phyloP scores from a whole-genome alignment of 2,329 filamentous ascomycete species.

The Thermoascus crustaceus region DNA sequence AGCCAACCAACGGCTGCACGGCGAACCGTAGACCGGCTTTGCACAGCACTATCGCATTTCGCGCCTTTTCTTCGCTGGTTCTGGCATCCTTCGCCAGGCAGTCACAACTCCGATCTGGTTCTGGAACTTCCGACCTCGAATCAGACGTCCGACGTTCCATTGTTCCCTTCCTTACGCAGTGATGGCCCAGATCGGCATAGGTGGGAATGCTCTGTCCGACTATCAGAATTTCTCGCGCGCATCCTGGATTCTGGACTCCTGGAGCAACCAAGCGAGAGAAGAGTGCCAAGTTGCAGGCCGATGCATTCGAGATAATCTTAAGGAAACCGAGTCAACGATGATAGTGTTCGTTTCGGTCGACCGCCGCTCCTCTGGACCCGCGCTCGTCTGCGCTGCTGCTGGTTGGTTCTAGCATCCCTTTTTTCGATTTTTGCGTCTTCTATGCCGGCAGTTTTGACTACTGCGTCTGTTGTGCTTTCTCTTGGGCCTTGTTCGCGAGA shows the following conservation, averaged over 20 bases:
- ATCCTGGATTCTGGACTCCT: no score
- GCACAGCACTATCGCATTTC: constrained; percentile 1
- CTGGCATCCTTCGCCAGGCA: not conserved
- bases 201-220: constrained; percentile 1
- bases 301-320: not conserved
- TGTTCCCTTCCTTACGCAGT: not conserved
- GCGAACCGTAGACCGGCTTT: not conserved
- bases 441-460: no score
- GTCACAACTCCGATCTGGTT: not conserved
- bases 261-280: not conserved
- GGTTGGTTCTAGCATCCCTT: constrained; percentile 1
- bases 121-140: not conserved
- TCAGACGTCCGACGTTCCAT: not conserved
- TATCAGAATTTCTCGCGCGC: constrained; percentile 2
- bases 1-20: not conserved
- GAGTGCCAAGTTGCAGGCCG: not conserved
- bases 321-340: not conserved
- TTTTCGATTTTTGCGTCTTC: no score
- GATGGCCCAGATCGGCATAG: not conserved
- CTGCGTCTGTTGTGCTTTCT: not conserved
- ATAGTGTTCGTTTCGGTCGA: not conserved
- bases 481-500: not conserved
- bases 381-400: not conserved
- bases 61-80: not conserved
- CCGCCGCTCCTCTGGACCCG: not conserved